phyloP scores from a whole-genome alignment of 2,329 filamentous ascomycete species.

The Alternaria sp. region DNA sequence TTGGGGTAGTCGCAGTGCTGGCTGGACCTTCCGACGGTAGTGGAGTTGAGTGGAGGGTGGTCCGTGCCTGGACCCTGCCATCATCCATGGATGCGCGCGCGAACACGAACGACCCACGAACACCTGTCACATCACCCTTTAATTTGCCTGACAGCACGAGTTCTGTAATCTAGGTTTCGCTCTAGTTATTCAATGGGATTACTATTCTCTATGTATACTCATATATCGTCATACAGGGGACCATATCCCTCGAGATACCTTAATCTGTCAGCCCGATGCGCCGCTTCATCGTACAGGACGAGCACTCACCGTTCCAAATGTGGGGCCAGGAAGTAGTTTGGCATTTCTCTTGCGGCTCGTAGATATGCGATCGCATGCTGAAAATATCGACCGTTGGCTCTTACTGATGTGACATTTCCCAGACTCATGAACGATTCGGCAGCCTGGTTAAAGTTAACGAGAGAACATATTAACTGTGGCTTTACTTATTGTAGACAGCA shows the following conservation, averaged over 20 bases:
- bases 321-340: conserved; percentile 51
- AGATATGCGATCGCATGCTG: conserved; percentile 56
- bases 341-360: conserved; percentile 51
- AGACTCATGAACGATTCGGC: conserved; percentile 62
- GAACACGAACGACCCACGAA: background rate
- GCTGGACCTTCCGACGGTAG: background rate
- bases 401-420: conserved; percentile 57
- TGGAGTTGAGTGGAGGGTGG: conserved; percentile 6
- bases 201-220: background rate
- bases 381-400: conserved; percentile 55
- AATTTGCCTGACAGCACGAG: background rate
- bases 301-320: conserved; percentile 56
- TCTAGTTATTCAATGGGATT: background rate
- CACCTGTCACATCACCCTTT: background rate
- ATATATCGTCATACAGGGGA: conserved; percentile 16
- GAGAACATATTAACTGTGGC: conserved; percentile 2
- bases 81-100: background rate
- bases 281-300: background rate
- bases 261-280: conserved; percentile 4
- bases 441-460: conserved; percentile 32
- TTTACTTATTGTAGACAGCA: conserved; percentile 52
- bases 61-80: background rate
- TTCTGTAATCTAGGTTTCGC: background rate
- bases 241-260: conserved; percentile 57
- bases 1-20: background rate